Conservation (phyloP, 495 filamentous ascomycete genomes). For the Delitschia confertaspora region DNA sequence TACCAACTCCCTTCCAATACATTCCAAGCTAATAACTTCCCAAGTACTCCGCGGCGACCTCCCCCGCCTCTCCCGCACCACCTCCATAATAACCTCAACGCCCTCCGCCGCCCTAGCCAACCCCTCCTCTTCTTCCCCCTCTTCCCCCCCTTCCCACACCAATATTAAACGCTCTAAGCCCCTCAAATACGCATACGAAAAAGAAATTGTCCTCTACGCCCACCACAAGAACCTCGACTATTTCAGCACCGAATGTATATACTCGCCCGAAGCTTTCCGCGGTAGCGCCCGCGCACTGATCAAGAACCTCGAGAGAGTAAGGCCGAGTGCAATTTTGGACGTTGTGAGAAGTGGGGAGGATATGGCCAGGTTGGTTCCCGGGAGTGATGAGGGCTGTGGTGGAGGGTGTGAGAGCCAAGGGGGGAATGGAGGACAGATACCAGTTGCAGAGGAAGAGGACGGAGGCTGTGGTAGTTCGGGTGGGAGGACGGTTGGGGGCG, state of each 20-base stretch:
- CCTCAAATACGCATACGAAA: slow-evolving; percentile 96
- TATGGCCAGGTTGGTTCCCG: slow-evolving; percentile 80
- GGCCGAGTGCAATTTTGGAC: slow-evolving; percentile 89
- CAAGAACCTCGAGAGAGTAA: slow-evolving; percentile 86
- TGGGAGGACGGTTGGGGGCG: slow-evolving; percentile 60
- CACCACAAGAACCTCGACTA: slow-evolving; percentile 95
- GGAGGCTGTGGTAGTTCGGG: slow-evolving; percentile 70
- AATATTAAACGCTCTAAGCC: slow-evolving; percentile 85
- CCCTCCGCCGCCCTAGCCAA: slow-evolving; percentile 55
- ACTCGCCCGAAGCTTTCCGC: slow-evolving; percentile 95
- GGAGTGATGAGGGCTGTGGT: slow-evolving; percentile 36
- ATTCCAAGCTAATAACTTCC: not conserved
- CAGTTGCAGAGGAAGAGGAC: slow-evolving; percentile 47
- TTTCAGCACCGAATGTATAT: slow-evolving; percentile 96
- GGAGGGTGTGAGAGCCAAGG: slow-evolving; percentile 21
- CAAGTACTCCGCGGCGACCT: slow-evolving; percentile 77
- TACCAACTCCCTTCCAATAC: not conserved
- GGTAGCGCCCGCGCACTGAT: slow-evolving; percentile 85
- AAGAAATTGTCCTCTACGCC: slow-evolving; percentile 96
- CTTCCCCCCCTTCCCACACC: slow-evolving; percentile 21
- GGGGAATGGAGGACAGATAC: slow-evolving; percentile 30
- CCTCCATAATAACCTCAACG: slow-evolving; percentile 73
- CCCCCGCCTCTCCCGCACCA: slow-evolving; percentile 75
- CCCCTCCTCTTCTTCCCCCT: slow-evolving; percentile 1
- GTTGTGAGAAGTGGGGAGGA: slow-evolving; percentile 92